Evolutionary conservation across 306 rosid species (phyloP).

Genomic region (Trichosanthes truncata): DNA sequence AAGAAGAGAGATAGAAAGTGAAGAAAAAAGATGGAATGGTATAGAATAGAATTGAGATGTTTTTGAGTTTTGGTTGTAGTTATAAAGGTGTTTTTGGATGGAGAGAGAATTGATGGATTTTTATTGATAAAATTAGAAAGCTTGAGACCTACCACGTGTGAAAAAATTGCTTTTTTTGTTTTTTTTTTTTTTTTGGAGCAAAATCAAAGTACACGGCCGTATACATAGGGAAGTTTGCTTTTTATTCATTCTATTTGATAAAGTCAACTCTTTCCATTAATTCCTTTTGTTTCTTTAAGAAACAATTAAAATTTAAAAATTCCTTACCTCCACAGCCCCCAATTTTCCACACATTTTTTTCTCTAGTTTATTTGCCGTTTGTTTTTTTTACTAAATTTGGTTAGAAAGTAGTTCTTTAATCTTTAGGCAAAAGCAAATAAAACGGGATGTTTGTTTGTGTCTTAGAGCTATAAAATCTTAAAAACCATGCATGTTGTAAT

Average conservation of each 20-base stretch:
- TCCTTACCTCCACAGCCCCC: not conserved
- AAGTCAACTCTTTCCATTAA: not conserved
- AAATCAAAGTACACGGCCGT: slow-evolving; percentile 1
- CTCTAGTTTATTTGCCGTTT: not conserved
- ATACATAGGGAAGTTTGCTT: not conserved
- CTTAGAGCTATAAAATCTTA: not conserved
- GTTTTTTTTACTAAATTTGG: not conserved
- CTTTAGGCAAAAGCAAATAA: not conserved
- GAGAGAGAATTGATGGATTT: not conserved
- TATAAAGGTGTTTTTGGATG: not conserved
- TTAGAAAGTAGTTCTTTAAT: not conserved
- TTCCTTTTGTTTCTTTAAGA: not conserved
- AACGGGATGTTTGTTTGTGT: not conserved
- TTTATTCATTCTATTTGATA: not conserved
- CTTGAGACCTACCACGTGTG: slow-evolving; percentile 4
- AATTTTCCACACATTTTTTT: not conserved
- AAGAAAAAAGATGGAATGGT: not conserved
- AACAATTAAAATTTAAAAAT: no score
- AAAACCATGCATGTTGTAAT: not conserved
- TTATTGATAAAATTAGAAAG: not conserved
- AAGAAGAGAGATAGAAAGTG: not conserved
- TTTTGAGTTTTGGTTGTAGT: not conserved
- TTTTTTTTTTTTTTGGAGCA: not conserved
- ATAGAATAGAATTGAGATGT: not conserved
- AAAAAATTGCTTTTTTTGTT: not conserved